phyloP scores from a whole-genome alignment of 768 basidiomycete genomes.

The Neoboletus brunneissimus region DNA sequence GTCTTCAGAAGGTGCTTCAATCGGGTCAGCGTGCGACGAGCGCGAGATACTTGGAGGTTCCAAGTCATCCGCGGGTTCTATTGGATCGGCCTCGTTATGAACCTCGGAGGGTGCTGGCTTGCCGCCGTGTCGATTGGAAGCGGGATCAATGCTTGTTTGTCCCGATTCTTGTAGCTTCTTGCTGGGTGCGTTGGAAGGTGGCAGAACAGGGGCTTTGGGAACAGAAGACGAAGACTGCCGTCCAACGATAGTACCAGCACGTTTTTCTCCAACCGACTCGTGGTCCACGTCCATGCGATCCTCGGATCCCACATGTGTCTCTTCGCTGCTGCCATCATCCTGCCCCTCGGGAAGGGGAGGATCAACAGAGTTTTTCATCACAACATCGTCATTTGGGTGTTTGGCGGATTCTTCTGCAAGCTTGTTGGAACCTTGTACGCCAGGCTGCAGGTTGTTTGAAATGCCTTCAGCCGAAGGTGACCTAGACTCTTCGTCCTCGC shows the following conservation, averaged over 20 bases:
- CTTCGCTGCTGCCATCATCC: constrained; percentile 13
- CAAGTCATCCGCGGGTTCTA: constrained; percentile 42
- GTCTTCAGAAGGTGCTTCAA: constrained; percentile 23
- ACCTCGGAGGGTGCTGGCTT: background rate
- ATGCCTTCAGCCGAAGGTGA: constrained; percentile 26
- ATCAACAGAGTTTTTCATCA: constrained; percentile 8
- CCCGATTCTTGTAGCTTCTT: background rate
- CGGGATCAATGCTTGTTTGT: constrained; percentile 20
- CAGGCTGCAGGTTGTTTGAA: constrained; percentile 31
- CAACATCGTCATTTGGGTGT: background rate
- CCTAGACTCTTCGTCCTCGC: constrained; percentile 32
- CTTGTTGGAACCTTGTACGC: constrained; percentile 19
- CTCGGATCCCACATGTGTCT: constrained; percentile 21
- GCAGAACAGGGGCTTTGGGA: background rate
- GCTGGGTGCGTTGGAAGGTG: no score
- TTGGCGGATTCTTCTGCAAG: background rate
- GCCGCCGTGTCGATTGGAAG: background rate
- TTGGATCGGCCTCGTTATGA: constrained; percentile 35
- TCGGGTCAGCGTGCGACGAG: constrained; percentile 26
- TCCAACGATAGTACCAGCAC: background rate
- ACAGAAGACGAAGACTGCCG: background rate
- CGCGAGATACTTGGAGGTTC: constrained; percentile 12
- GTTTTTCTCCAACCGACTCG: constrained; percentile 2
- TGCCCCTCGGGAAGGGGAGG: background rate
- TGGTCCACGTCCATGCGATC: constrained; percentile 17